A percentile compares a stretch with the other conserved stretches of the same genome.
These are phyloP conservation scores for Suhomyces atakaporum DNA, from an alignment of 1,139 yeast species.

Conservation along the genomic window DNA sequence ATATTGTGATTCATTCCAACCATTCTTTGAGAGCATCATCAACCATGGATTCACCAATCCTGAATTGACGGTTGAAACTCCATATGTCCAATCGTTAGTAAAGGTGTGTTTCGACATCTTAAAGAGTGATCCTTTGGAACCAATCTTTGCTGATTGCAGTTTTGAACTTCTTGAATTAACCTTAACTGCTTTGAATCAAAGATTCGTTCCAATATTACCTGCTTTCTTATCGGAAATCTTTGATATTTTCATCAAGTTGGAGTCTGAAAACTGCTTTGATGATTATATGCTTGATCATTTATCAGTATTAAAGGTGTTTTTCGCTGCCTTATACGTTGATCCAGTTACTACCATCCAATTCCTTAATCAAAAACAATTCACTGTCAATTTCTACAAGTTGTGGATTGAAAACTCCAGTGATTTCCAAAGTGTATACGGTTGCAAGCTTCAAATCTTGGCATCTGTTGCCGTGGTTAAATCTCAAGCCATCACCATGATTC, in stretches of 20 bases:
- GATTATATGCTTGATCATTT: constrained; percentile 51
- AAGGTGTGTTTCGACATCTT: constrained; percentile 41
- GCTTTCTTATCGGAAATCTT: constrained; percentile 41
- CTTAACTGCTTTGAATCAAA: constrained; percentile 38
- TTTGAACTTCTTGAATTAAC: constrained; percentile 46
- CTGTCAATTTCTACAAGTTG: constrained; percentile 42
- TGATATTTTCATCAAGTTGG: constrained; percentile 37
- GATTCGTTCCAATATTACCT: constrained; percentile 36
- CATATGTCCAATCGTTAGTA: constrained; percentile 42
- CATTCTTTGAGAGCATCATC: constrained; percentile 52
- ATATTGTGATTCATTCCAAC: constrained; percentile 50
- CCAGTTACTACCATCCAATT: constrained; percentile 41
- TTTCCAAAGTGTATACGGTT: constrained; percentile 58
- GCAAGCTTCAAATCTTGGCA: constrained; percentile 54
- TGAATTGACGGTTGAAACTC: constrained; percentile 37
- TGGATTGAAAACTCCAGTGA: constrained; percentile 52
- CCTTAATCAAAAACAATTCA: constrained; percentile 40
- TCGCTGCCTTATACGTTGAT: constrained; percentile 43
- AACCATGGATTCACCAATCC: constrained; percentile 46
- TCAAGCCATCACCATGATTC: constrained; percentile 17
- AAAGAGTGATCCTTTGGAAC: constrained; percentile 40
- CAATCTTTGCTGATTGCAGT: constrained; percentile 43
- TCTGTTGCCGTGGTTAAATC: constrained; percentile 31
- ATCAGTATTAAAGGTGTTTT: constrained; percentile 46
- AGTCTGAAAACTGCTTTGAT: constrained; percentile 45